Evolutionary conservation across 2,329 filamentous ascomycete species (phyloP).

Genomic region (Aspergillus brasiliensis): DNA sequence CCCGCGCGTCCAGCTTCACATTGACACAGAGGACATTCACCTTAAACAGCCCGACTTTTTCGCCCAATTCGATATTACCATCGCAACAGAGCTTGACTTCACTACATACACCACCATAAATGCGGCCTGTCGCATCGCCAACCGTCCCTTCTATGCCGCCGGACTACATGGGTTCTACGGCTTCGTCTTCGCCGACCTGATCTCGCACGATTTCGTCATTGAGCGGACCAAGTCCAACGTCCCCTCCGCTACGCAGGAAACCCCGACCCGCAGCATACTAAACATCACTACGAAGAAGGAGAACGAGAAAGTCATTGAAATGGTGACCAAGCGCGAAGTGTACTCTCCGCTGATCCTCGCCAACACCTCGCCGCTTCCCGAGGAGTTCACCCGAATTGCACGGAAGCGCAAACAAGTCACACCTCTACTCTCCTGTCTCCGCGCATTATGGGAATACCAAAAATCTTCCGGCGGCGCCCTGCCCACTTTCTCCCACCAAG

Average conservation of each 20-base stretch:
- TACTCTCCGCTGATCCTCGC: conserved; percentile 89
- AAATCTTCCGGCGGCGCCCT: conserved; percentile 57
- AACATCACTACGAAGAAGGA: conserved; percentile 69
- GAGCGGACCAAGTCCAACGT: conserved; percentile 82
- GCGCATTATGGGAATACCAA: conserved; percentile 88
- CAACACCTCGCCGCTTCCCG: conserved; percentile 73
- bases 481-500: conserved; percentile 60
- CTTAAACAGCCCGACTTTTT: conserved; percentile 75
- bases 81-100: conserved; percentile 85
- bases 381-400: conserved; percentile 69
- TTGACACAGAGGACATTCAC: conserved; percentile 69
- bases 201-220: conserved; percentile 86
- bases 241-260: conserved; percentile 65
- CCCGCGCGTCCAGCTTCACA: conserved; percentile 76
- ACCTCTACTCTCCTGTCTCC: conserved; percentile 79
- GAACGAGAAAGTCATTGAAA: conserved; percentile 74
- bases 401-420: conserved; percentile 74
- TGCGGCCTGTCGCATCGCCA: conserved; percentile 76
- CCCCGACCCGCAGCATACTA: conserved; percentile 74
- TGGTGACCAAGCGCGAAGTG: conserved; percentile 86
- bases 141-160: conserved; percentile 84
- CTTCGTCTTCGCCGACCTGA: conserved; percentile 91
- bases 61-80: conserved; percentile 76
- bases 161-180: conserved; percentile 88
- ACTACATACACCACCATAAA: conserved; percentile 77